Base-by-base conservation (phyloP, 768 basidiomycete genomes). In the Phylloporus sp. region DNA sequence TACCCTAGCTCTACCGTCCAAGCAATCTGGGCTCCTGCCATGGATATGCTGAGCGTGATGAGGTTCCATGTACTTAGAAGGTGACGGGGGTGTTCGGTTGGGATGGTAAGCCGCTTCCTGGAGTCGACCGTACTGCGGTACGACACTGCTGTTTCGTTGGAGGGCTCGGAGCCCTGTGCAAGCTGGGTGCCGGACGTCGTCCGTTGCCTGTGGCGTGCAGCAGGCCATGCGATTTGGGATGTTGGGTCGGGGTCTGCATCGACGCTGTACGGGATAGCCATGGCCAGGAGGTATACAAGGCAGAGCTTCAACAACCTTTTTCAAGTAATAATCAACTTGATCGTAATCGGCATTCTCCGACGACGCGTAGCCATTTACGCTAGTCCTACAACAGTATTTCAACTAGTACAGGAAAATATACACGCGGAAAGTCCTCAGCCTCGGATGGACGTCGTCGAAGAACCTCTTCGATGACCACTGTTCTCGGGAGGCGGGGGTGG, bases 1-100 rank as follows among this genome's bases (percentile, higher is more conserved):
- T 59, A 93, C 91, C 90, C 91, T 21, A 94, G 79, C 62, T 95
- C 92, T 4, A 96, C 86, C 1, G 92, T 95, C 94, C 94, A 97
- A 2, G 90, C 86, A 21, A 97, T 83, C 69, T 96, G 90, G 6
- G 88, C 90, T 14, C 95, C 95, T 35, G 82, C 91, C 88, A 98
- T 94, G 8, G 92, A 90, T 50, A 96, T 79, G 49, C 84, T 89
- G 56, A 92, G 71, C 3, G 86, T 86, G 58, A 90, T 76, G 47
- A 92, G 78, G 63, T 86, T 74, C 84, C 84, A 84, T 63, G 81
- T 79, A 11, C 52, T 65, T 29, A 69, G 44, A 18, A 58, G 66
- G 29, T 46, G 60, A 34, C 61, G 59, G 9, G 55, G 32, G 29
- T 53, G 64, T 39, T 68, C 64, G n/a, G 51, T 6, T 27, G 53